Base-by-base conservation (phyloP, 2,329 filamentous ascomycete species). In the Phyllosticta paracitricarpa region DNA sequence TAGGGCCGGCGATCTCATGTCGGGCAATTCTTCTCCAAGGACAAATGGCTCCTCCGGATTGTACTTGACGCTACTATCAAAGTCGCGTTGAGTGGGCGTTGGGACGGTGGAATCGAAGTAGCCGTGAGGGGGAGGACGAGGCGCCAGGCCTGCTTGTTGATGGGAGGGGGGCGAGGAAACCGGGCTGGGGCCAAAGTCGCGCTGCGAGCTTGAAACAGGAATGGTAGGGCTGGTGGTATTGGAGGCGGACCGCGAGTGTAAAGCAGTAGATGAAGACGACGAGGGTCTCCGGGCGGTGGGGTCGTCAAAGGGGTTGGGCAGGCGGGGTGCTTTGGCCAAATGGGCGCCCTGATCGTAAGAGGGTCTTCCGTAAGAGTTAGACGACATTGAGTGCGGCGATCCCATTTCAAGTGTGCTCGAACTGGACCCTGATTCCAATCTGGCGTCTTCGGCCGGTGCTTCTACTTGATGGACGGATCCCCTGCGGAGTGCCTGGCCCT, bases 401-500 rank as follows among this genome's bases (percentile, higher is more conserved):
- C 66, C 68, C 17, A 68, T 64, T 33, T 68, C 68, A 59, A 68
- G 66, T 1, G 70, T 70, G 57, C 65, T 67, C 17, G 66, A 61
- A 59, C 71, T 73, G 24, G 71, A 70, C 26, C 67, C 68, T 5
- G 73, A 74, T 30, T 69, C 68, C 3, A 67, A 65, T 28, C 67
- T 68, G 19, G 62, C 57, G 24, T 65, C 64, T 3, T 68, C 65
- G 4, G 60, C 62, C 28, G 66, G 67, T 25, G 60, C 12, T n/a
- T 62, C 56, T 22, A 65, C 68, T 48, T 75, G 71, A 28, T 40
- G 33, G 14, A 66, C 66, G 56, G 69, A 67, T 48, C 72, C 76
- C 56, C 78, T 72, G 56, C 82, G 79, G 58, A 82, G 68, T 9
- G 78, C 79, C 60, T 71, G 72, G 5, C 77, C 80, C 70, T 82